Base-by-base conservation (phyloP, 179 eudicot species). In the Silene noctiflora region DNA sequence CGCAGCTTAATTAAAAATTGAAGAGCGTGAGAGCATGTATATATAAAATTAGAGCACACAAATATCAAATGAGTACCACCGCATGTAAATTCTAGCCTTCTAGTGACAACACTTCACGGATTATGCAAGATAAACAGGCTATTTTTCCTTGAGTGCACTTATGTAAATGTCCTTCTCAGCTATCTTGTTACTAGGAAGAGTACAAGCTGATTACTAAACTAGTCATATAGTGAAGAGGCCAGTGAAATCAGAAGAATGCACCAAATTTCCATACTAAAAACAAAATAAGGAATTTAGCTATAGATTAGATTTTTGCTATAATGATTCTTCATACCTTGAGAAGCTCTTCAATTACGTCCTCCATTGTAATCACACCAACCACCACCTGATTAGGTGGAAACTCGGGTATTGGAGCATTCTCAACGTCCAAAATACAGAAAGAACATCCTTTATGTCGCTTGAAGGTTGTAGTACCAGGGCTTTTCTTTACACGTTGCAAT, bases 271-370 rank as follows among this genome's bases (percentile, higher is more conserved):
- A 14, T 12, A 10, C 31, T 55, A 61, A 70, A 27, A n/a, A 55
- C 39, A 7, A 27, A 22, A 12, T 14, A 2, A 16, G 3, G 4
- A 51, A 51, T 51, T 51, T 51, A 51, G n/a, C 53, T 13, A 53
- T 70, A 13, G 61, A 64, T 42, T 22, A 21, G 10, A 58, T 16
- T 7, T 64, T 39, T 51, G 39, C 14, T 51, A 17, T 25, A 21
- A 29, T 25, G 31, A 16, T 29, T 10, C 11, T 19, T 75, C 60
- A 73, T 87, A 94, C 98, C 98, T 94, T 92, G 72, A 94, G 97
- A 83, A 94, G 96, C 78, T 94, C 98, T 85, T 94, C 98, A 53
- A 94, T 92, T 58, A 92, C 98, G 75, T 94, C 98, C 79, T 92
- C 98, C 98, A 94, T 94, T 68, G 88, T 69, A 62, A 94, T 94